A percentile compares a stretch with the other conserved stretches of the same genome.
phyloP scores from a whole-genome alignment of 495 filamentous ascomycete species.

The Aspergillus heteromorphus region DNA sequence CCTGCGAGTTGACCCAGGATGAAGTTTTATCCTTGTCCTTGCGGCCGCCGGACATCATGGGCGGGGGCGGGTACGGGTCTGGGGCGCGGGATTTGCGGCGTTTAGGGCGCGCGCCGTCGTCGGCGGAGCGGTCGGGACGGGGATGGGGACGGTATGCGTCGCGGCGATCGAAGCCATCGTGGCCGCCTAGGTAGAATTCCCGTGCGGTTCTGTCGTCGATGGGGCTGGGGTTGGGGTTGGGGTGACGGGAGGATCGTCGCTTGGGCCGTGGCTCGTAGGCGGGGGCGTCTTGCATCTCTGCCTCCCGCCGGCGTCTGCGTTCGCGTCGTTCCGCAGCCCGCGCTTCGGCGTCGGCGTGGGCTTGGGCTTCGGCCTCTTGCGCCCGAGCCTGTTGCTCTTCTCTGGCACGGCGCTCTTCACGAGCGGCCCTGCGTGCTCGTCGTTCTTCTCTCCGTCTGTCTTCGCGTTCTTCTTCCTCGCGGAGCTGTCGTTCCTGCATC shows the following conservation, averaged over 20 bases:
- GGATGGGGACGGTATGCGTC: constrained; percentile 24
- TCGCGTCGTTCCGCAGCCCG: constrained; percentile 37
- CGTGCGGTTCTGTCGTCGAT: constrained; percentile 23
- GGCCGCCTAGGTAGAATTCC: constrained; percentile 17
- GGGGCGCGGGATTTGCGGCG: constrained; percentile 30
- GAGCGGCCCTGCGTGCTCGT: constrained; percentile 40
- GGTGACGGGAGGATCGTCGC: constrained; percentile 26
- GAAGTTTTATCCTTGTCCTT: constrained; percentile 50
- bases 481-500: constrained; percentile 32
- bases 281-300: constrained; percentile 28
- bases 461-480: constrained; percentile 47
- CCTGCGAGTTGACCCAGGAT: constrained; percentile 55
- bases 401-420: constrained; percentile 41
- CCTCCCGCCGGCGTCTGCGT: constrained; percentile 33
- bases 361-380: constrained; percentile 37
- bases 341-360: constrained; percentile 24
- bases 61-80: constrained; percentile 7
- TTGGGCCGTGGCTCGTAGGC: constrained; percentile 24
- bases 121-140: constrained; percentile 23
- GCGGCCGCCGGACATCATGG: constrained; percentile 25
- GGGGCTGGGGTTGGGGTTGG: no score
- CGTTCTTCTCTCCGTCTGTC: constrained; percentile 42
- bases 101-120: constrained; percentile 22
- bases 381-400: constrained; percentile 46
- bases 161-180: no score